Base-by-base conservation (phyloP, 805 yeast genomes). In the Saccharomycopsis lassenensis region DNA sequence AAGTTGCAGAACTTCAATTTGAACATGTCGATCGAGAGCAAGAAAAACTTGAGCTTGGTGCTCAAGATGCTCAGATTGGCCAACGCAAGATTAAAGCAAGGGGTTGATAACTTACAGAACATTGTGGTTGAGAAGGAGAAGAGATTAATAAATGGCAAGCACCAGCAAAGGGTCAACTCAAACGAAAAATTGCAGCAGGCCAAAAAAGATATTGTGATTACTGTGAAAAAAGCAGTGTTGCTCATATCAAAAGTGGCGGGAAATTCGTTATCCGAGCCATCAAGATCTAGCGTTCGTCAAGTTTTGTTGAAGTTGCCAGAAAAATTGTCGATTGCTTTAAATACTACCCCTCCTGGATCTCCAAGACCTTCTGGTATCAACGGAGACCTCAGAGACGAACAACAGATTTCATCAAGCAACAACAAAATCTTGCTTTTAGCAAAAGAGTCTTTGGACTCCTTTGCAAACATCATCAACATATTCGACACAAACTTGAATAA, bases 181-280 rank as follows among this genome's bases (percentile, higher is more conserved):
- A 34, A 41, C 17, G 43, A 35, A 12, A 45, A 43, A 29, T 49
- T 57, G 10, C 50, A 53, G 7, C 62, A 74, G 30, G 67, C 87
- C 24, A 80, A 83, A 45, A 71, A 76, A 46, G 98, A 89, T 47
- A 84, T 89, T 24, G 77, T 87, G 6, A 71, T 81, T 1, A 91
- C 96, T 0, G 87, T 91, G 18, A 83, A 84, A 54, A 89, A 85
- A 52, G 85, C 86, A 31, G 86, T 87, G 24, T 73, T 76, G 27
- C 73, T 89, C 25, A 81, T 91, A 7, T 83, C 96, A 3, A 82
- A 81, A 45, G 83, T 84, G 47, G 82, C 86, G 1, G 85, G 87
- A 0, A 72, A 66, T 41, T 72, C 85, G 2, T 55, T 80, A 23
- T 84, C 86, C 5, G 85, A 78, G 46, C 81, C 83, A 3, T 85